Conservation (phyloP, 2,329 filamentous ascomycete species). For the Dichotomopilus funicola region DNA sequence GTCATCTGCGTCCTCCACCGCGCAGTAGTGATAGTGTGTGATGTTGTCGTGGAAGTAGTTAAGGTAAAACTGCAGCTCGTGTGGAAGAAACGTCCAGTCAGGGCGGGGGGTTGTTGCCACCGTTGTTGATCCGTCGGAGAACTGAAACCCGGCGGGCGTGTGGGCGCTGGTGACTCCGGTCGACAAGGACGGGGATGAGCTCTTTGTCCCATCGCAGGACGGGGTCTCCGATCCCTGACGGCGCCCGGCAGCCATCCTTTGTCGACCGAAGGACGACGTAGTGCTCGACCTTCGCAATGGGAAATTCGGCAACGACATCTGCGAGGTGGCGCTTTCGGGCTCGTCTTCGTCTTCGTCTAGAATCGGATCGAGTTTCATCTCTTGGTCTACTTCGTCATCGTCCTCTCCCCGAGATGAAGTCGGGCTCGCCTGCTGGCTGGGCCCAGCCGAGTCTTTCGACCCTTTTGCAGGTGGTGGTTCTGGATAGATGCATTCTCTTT, state of each 20-base stretch:
- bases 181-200: slow-evolving; percentile 47
- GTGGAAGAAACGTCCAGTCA: slow-evolving; percentile 54
- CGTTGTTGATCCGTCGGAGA: slow-evolving; percentile 23
- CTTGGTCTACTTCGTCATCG: slow-evolving; percentile 41
- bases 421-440: slow-evolving; percentile 41
- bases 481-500: slow-evolving; percentile 84
- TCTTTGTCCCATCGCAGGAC: slow-evolving; percentile 45
- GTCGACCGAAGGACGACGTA: slow-evolving; percentile 33
- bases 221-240: slow-evolving; percentile 48
- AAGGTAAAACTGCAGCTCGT: slow-evolving; percentile 71
- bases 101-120: slow-evolving; percentile 27
- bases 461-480: slow-evolving; percentile 51
- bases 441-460: slow-evolving; percentile 32
- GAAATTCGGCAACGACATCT: slow-evolving; percentile 22
- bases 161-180: slow-evolving; percentile 36
- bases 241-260: slow-evolving; percentile 28
- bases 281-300: slow-evolving; percentile 33
- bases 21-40: slow-evolving; percentile 74
- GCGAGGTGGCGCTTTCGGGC: slow-evolving; percentile 21
- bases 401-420: slow-evolving; percentile 50
- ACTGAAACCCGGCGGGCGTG: slow-evolving; percentile 26
- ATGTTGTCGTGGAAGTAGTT: slow-evolving; percentile 72
- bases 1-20: slow-evolving; percentile 61
- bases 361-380: slow-evolving; percentile 45
- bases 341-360: slow-evolving; percentile 48